These are phyloP conservation scores for Trichosanthes cucumerina DNA, from an alignment of 306 rosid species.

Conservation along the genomic window DNA sequence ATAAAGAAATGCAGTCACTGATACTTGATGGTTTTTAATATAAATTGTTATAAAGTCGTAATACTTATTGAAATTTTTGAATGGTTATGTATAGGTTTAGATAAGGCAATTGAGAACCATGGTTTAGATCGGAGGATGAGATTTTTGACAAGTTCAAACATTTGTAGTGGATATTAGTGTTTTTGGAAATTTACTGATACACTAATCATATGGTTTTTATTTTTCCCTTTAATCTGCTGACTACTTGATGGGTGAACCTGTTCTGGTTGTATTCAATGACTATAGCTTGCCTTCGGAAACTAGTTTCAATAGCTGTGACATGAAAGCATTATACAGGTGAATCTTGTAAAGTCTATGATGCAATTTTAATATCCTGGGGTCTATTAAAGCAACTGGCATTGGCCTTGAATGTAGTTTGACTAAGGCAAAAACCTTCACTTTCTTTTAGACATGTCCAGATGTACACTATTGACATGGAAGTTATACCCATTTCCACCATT, in stretches of 20 bases:
- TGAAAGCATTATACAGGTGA: not conserved
- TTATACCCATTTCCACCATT: not conserved
- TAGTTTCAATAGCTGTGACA: not conserved
- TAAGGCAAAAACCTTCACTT: not conserved
- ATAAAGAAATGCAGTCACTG: not conserved
- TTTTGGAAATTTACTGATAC: not conserved
- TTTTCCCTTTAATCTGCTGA: not conserved
- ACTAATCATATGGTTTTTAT: not conserved
- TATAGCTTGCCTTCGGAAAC: not conserved
- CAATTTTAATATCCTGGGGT: not conserved
- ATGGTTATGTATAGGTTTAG: not conserved
- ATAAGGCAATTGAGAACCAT: not conserved
- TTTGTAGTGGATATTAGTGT: not conserved
- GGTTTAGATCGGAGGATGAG: not conserved
- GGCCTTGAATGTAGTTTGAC: not conserved
- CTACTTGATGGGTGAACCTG: not conserved
- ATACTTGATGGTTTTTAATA: not conserved
- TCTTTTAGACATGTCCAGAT: not conserved
- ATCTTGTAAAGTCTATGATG: not conserved
- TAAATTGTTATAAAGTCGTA: not conserved
- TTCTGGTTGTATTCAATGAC: not conserved
- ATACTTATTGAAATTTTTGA: not conserved
- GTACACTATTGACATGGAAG: not conserved
- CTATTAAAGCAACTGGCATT: not conserved
- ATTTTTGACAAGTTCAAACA: not conserved